These are phyloP conservation scores for Tilletia caries DNA, from an alignment of 1,284 basidiomycete genomes.

Conservation along the genomic window DNA sequence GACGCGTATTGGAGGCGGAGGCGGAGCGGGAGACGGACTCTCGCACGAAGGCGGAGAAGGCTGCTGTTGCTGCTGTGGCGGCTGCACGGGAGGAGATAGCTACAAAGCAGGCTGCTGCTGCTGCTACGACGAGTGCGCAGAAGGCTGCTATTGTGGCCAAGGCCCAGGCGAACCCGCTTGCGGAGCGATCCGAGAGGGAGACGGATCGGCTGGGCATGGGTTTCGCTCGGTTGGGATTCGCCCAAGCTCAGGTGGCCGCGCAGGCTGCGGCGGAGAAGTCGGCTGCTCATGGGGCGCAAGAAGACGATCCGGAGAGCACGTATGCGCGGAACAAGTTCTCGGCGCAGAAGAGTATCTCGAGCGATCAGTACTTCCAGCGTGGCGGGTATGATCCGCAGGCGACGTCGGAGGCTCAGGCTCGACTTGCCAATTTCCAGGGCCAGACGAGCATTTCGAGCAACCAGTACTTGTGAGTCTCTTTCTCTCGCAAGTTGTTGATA, in stretches of 20 bases:
- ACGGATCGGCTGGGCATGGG: constrained; percentile 71
- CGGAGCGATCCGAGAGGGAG: constrained; percentile 55
- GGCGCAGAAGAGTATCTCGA: constrained; percentile 78
- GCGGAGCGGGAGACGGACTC: constrained; percentile 27
- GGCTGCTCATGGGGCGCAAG: constrained; percentile 24
- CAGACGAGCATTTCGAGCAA: constrained; percentile 85
- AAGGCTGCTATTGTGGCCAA: constrained; percentile 16
- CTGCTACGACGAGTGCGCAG: not conserved
- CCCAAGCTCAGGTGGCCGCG: constrained; percentile 32
- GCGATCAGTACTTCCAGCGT: constrained; percentile 94
- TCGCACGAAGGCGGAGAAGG: constrained; percentile 19
- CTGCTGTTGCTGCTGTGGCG: not conserved
- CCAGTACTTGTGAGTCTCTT: constrained; percentile 56
- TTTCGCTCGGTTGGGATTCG: constrained; percentile 77
- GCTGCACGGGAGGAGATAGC: constrained; percentile 12
- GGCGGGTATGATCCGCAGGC: constrained; percentile 77
- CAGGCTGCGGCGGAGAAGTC: constrained; percentile 32
- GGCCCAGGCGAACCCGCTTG: constrained; percentile 38
- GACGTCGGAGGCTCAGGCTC: constrained; percentile 71
- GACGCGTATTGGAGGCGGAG: not conserved
- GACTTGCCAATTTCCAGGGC: constrained; percentile 81
- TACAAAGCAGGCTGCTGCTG: not conserved
- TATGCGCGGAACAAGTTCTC: constrained; percentile 88
- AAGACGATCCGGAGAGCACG: constrained; percentile 58
- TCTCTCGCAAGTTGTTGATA: constrained; percentile 54